Evolutionary conservation across 2,329 filamentous ascomycete species (phyloP).

Genomic region (Aspergillus fischeri): DNA sequence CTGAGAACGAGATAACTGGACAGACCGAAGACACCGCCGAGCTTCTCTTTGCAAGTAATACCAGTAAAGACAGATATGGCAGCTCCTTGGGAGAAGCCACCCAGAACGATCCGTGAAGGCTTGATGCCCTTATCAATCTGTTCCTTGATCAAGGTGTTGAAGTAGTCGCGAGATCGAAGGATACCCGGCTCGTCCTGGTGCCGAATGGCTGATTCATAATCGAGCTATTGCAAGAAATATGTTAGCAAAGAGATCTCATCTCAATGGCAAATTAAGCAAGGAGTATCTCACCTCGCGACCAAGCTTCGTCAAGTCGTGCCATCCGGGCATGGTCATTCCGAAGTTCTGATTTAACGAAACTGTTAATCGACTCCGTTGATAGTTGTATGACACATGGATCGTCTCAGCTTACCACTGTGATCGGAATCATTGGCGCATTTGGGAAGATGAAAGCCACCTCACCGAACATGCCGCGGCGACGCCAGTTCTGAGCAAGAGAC

Average conservation of each 20-base stretch:
- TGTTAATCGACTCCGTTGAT: neutral
- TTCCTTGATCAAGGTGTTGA: constrained; percentile 72
- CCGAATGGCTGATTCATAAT: constrained; percentile 39
- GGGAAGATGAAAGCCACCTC: constrained; percentile 94
- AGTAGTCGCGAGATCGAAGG: constrained; percentile 65
- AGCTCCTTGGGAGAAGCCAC: constrained; percentile 65
- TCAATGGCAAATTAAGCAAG: neutral
- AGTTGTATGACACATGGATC: neutral
- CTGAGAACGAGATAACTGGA: constrained; percentile 76
- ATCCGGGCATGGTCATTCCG: constrained; percentile 75
- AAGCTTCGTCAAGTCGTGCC: constrained; percentile 47
- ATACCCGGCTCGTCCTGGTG: constrained; percentile 64
- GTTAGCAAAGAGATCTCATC: neutral
- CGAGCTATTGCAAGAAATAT: constrained; percentile 25
- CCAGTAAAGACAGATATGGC: constrained; percentile 81
- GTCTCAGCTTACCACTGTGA: constrained; percentile 64
- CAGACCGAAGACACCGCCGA: constrained; percentile 84
- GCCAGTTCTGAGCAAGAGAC: constrained; percentile 81
- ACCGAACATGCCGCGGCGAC: constrained; percentile 71
- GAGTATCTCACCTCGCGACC: constrained; percentile 36
- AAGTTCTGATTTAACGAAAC: constrained; percentile 52
- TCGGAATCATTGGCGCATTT: constrained; percentile 79
- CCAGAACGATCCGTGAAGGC: constrained; percentile 76
- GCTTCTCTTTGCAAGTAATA: constrained; percentile 66
- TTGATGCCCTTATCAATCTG: constrained; percentile 80